Conservation (phyloP, 2,329 filamentous ascomycete species). For the Colletotrichum lupini region DNA sequence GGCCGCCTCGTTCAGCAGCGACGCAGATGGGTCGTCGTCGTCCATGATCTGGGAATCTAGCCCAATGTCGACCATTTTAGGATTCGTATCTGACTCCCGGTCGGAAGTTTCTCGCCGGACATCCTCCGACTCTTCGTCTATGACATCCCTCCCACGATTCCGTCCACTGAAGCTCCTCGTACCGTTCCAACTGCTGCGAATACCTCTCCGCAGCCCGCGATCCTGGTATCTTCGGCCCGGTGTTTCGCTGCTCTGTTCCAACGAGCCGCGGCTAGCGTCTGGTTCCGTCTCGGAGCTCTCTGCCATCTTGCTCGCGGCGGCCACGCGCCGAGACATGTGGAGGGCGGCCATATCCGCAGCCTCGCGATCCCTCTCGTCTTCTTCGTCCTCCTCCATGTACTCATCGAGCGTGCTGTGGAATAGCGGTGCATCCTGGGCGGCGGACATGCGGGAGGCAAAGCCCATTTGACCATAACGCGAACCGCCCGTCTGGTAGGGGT, state of each 20-base stretch:
- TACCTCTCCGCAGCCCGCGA: conserved; percentile 61
- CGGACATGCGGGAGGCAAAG: conserved; percentile 81
- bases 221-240: conserved; percentile 58
- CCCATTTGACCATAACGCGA: conserved; percentile 79
- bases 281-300: conserved; percentile 88
- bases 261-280: conserved; percentile 68
- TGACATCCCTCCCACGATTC: conserved; percentile 41
- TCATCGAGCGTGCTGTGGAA: conserved; percentile 94
- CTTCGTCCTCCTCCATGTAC: conserved; percentile 92
- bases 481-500: conserved; percentile 78
- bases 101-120: conserved; percentile 48
- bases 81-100: conserved; percentile 43
- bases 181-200: conserved; percentile 74
- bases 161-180: conserved; percentile 52
- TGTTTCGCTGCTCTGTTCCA: conserved; percentile 64
- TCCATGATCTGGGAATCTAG: conserved; percentile 75
- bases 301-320: conserved; percentile 83
- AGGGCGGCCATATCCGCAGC: conserved; percentile 94
- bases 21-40: conserved; percentile 70
- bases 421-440: conserved; percentile 84
- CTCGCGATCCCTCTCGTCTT: conserved; percentile 88
- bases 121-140: conserved; percentile 57
- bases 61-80: conserved; percentile 86
- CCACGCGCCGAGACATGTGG: conserved; percentile 88
- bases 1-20: conserved; percentile 65